Evolutionary conservation across 106 monocot genomes (phyloP), one percentile per base, ranked within the genome.

Genomic region (Dioscorea alata): DNA sequence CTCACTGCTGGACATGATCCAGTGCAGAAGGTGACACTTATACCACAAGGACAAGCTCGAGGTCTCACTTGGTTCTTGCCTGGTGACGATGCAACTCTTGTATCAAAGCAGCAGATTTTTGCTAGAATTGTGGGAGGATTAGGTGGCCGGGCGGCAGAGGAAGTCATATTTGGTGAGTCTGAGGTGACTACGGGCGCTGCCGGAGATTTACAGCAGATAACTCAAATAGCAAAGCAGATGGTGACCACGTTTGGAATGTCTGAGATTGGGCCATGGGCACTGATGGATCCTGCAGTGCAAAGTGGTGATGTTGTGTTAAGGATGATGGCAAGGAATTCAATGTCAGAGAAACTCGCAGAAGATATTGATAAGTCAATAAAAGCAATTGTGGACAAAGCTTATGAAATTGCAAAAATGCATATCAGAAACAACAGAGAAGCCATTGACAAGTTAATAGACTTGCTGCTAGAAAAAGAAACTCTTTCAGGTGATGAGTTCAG

Each of bases 21-120:
- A 48, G 84, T 88, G 59, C 88, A 88, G 73, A 88, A 88, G 18
- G 84, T 88, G 6, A 84, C 84, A 7, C 76, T 88, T 20, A 76
- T 88, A 70, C 88, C 84, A 0, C 75, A 78, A 53, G 88, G 88
- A 17, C 88, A 88, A 73, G 88, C 81, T 51, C 84, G 81, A 14
- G 88, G 88, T 31, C 81, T 88, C 65, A 88, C 88, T n/a, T 88
- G 88, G 88, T 88, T 88, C 70, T 71, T 88, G 10, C 84, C 81
- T 18, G 62, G 70, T 8, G 81, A 81, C 35, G 88, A 88, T 53
- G 84, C 78, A 62, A 63, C 75, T 67, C 70, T 88, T n/a, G 63
- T 84, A 33, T 84, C 88, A 24, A 84, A 81, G 63, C 81, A 81
- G 63, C 84, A 84, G 61, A 72, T 88, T 20, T 81, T 88, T 76